phyloP scores from a whole-genome alignment of 805 yeast species.

The Millerozyma miso region DNA sequence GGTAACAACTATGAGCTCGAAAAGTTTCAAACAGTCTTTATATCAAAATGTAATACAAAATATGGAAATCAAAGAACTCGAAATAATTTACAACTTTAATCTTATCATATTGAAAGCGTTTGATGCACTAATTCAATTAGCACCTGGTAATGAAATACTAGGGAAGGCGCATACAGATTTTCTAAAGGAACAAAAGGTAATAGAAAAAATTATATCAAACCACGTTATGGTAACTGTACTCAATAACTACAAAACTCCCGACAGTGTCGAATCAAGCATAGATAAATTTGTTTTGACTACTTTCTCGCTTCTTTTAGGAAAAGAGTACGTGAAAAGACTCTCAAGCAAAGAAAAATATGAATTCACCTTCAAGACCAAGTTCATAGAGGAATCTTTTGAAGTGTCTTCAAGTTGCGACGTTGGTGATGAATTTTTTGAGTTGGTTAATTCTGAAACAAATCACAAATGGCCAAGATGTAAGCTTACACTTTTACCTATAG shows the following conservation, averaged over 20 bases:
- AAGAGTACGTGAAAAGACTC: not conserved
- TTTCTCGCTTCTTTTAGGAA: constrained; percentile 8
- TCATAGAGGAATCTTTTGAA: constrained; percentile 30
- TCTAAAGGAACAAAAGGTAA: constrained; percentile 15
- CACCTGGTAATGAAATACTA: constrained; percentile 4
- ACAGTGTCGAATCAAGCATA: constrained; percentile 10
- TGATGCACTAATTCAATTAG: constrained; percentile 3
- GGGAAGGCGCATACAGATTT: constrained; percentile 1
- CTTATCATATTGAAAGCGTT: constrained; percentile 15
- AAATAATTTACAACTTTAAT: constrained; percentile 20
- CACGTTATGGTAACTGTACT: constrained; percentile 19
- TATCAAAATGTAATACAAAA: constrained; percentile 16
- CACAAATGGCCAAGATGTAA: constrained; percentile 38
- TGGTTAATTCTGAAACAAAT: constrained; percentile 23
- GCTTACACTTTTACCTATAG: constrained; percentile 32
- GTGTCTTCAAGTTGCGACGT: constrained; percentile 11
- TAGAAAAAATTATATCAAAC: constrained; percentile 12
- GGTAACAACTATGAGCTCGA: not conserved
- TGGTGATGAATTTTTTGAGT: constrained; percentile 5
- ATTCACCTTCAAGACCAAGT: constrained; percentile 25
- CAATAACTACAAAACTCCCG: constrained; percentile 8
- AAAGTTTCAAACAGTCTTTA: constrained; percentile 5
- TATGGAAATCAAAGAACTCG: constrained; percentile 14
- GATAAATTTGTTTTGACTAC: constrained; percentile 21
- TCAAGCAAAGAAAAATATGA: constrained; percentile 13